A percentile compares a stretch with the other conserved stretches of the same genome.
Conservation (phyloP, 1,284 basidiomycete genomes). For the Ganoderma leucocontextum region DNA sequence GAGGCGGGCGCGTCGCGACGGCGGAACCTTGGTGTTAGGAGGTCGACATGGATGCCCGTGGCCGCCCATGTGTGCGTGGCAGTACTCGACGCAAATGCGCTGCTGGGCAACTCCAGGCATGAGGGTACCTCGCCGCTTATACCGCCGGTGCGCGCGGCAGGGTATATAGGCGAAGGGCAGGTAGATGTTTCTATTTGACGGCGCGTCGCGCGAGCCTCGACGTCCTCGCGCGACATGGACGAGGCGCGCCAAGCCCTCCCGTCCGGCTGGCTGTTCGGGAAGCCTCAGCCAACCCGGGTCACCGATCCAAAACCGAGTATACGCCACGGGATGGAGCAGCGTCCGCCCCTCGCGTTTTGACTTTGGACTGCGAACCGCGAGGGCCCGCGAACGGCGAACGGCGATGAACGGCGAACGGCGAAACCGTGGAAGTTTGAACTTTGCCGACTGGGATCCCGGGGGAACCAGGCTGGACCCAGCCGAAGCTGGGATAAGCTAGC, state of each 20-base stretch:
- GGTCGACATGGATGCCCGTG: background rate
- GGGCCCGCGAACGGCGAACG: background rate
- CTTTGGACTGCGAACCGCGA: background rate
- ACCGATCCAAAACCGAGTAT: background rate
- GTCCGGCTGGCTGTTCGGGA: no score
- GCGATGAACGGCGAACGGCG: slow-evolving; percentile 1
- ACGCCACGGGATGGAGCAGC: slow-evolving; percentile 1
- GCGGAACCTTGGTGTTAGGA: background rate
- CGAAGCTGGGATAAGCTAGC: background rate
- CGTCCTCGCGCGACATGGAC: background rate
- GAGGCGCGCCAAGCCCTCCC: background rate
- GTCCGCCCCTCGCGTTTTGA: background rate
- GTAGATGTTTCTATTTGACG: background rate
- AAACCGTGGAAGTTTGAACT: background rate
- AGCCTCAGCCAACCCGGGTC: no score
- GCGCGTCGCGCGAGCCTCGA: background rate
- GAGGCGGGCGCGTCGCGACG: slow-evolving; percentile 9
- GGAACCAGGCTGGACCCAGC: background rate
- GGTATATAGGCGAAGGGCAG: slow-evolving; percentile 2
- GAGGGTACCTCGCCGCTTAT: slow-evolving; percentile 22
- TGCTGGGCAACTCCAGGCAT: slow-evolving; percentile 23
- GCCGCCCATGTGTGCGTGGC: slow-evolving; percentile 20
- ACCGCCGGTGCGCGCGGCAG: slow-evolving; percentile 15
- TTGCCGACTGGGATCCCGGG: background rate
- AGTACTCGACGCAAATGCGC: slow-evolving; percentile 25